A percentile compares a stretch with the other conserved stretches of the same genome.
Conservation (phyloP, 176 grass and related monocot species). For the Triticum turgidum region DNA sequence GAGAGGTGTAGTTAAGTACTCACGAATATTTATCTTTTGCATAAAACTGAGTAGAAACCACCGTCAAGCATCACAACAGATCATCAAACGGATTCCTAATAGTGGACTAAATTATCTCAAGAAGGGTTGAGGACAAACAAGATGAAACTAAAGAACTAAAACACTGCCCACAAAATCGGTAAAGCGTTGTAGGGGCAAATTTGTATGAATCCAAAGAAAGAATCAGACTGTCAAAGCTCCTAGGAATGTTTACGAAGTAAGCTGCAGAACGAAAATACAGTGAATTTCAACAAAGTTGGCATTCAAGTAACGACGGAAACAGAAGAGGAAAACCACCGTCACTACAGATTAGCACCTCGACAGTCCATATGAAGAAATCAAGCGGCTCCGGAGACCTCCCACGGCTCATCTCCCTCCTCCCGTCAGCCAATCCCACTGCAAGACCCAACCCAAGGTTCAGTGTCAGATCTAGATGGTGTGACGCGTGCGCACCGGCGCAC, state of each 20-base stretch:
- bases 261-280: not conserved
- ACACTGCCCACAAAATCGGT: not conserved
- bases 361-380: constrained; percentile 82
- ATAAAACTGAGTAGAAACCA: not conserved
- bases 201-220: not conserved
- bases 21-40: not conserved
- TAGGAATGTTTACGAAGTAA: not conserved
- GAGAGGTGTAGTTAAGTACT: not conserved
- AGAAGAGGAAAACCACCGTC: not conserved
- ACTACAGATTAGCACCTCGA: constrained; percentile 41
- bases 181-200: not conserved
- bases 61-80: not conserved
- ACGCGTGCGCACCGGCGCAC: not conserved
- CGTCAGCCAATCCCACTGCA: constrained; percentile 25
- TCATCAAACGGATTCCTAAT: not conserved
- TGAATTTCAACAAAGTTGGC: not conserved
- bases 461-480: not conserved
- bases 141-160: not conserved
- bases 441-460: not conserved
- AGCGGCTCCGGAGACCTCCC: constrained; percentile 58
- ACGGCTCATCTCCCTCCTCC: constrained; percentile 50
- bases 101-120: not conserved
- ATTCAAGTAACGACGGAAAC: not conserved
- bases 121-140: not conserved
- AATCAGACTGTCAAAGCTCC: not conserved